phyloP scores from a whole-genome alignment of 1,284 basidiomycete species.

The Pholiota adiposa region DNA sequence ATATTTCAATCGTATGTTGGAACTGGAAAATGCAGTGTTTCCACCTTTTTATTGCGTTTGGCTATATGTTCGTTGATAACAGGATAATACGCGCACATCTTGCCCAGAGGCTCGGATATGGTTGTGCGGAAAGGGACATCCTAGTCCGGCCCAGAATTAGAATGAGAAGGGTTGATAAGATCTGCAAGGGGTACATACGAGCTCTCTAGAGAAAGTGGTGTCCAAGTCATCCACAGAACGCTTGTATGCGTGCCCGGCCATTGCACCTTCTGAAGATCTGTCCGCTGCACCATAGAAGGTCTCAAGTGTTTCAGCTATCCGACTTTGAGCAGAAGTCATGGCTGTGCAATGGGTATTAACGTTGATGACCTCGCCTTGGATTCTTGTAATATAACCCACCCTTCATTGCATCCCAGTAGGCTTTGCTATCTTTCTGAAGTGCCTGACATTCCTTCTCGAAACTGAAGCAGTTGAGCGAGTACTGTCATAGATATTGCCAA shows the following conservation, averaged over 20 bases:
- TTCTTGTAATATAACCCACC: constrained; percentile 43
- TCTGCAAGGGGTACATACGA: constrained; percentile 54
- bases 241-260: constrained; percentile 97
- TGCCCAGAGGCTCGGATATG: constrained; percentile 93
- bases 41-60: constrained; percentile 96
- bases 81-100: constrained; percentile 96
- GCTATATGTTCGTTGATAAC: constrained; percentile 92
- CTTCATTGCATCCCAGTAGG: constrained; percentile 93
- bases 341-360: constrained; percentile 47
- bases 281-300: constrained; percentile 91
- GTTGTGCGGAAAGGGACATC: constrained; percentile 95
- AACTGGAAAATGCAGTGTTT: constrained; percentile 13
- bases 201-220: constrained; percentile 80
- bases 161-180: not conserved
- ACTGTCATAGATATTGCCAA: not conserved
- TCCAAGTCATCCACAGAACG: constrained; percentile 95
- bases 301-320: constrained; percentile 94
- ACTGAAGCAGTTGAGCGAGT: constrained; percentile 42
- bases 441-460: constrained; percentile 93
- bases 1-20: not conserved
- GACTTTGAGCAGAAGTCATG: constrained; percentile 92
- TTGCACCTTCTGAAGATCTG: constrained; percentile 87
- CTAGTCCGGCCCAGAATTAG: constrained; percentile 42
- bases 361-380: not conserved
- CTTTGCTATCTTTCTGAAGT: constrained; percentile 95